Percentiles rank a stretch among this genome's conserved stretches.
Evolutionary conservation across 2,329 filamentous ascomycete species (phyloP).

Genomic region (Pseudogymnoascus sp.): DNA sequence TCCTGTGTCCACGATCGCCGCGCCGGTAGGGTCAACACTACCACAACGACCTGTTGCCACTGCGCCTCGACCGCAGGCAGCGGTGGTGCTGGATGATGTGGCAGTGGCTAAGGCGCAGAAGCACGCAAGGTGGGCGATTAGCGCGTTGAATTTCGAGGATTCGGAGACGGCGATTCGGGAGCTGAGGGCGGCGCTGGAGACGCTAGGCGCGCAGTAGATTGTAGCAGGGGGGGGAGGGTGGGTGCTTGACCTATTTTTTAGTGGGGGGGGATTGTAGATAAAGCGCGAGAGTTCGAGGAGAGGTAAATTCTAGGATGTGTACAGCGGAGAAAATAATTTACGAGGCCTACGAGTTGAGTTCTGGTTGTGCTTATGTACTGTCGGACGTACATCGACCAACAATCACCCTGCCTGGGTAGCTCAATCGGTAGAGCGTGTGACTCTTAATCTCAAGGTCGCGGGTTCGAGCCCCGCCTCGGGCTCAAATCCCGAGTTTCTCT

Average conservation of each 20-base stretch:
- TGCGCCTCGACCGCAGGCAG: slow-evolving; percentile 3
- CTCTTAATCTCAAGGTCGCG: slow-evolving; percentile 35
- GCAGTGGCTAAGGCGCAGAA: slow-evolving; percentile 79
- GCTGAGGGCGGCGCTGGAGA: slow-evolving; percentile 61
- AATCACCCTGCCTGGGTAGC: slow-evolving; percentile 35
- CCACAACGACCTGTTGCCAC: slow-evolving; percentile 15
- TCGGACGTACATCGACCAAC: background rate
- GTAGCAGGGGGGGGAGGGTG: background rate
- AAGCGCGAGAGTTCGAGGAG: background rate
- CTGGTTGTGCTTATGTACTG: background rate
- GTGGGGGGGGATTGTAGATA: background rate
- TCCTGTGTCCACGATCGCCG: slow-evolving; percentile 18
- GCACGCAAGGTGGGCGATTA: slow-evolving; percentile 95
- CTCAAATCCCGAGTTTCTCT: slow-evolving; percentile 7
- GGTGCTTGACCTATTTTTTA: background rate
- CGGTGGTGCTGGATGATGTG: slow-evolving; percentile 49
- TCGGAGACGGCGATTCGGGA: slow-evolving; percentile 84
- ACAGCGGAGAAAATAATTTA: background rate
- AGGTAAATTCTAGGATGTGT: background rate
- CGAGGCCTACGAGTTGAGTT: too few species aligned
- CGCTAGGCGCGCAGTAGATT: slow-evolving; percentile 24
- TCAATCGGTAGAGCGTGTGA: slow-evolving; percentile 69
- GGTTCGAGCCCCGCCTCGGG: slow-evolving; percentile 8
- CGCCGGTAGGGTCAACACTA: slow-evolving; percentile 14
- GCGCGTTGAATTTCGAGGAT: slow-evolving; percentile 93